phyloP scores from a whole-genome alignment of 208 protist species.

The Trypanosoma cruzi region DNA sequence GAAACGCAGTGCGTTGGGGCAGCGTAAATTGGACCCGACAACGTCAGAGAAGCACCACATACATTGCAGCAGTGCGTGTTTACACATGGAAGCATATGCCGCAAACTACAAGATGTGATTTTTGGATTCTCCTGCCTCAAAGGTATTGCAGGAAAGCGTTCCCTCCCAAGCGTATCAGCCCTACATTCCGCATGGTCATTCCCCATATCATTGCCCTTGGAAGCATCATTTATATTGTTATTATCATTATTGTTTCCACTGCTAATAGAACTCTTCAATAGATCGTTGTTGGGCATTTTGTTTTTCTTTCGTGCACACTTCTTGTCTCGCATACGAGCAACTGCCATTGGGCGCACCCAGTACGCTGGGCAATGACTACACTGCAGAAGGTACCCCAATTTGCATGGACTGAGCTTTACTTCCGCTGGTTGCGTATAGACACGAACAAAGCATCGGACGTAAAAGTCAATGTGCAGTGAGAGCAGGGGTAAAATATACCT shows the following conservation, averaged over 20 bases:
- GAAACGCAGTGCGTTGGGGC: conserved; percentile 85
- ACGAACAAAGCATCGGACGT: conserved; percentile 98
- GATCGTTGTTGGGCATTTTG: background rate
- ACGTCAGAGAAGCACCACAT: conserved; percentile 73
- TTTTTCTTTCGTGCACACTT: conserved; percentile 19
- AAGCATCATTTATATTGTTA: conserved; percentile 6
- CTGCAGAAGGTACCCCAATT: conserved; percentile 93
- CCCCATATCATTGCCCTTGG: background rate
- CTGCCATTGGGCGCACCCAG: conserved; percentile 91
- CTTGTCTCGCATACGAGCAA: conserved; percentile 21
- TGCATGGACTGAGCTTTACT: conserved; percentile 89
- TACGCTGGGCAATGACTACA: conserved; percentile 96
- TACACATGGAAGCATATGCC: conserved; percentile 22
- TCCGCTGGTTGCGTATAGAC: conserved; percentile 93
- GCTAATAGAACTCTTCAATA: background rate
- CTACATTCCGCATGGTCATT: conserved; percentile 6
- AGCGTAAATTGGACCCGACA: conserved; percentile 95
- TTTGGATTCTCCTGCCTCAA: conserved; percentile 50
- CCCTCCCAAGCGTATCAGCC: conserved; percentile 19
- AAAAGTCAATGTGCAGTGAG: conserved; percentile 99
- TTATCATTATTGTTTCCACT: conserved; percentile 11
- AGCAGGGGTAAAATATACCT: conserved; percentile 97
- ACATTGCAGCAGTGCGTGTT: conserved; percentile 57
- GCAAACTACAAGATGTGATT: conserved; percentile 39
- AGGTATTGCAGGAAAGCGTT: conserved; percentile 47